Evolutionary conservation across 768 basidiomycete genomes (phyloP), one percentile per base, ranked within the genome.

Genomic region (Tylopilus subfusipes): DNA sequence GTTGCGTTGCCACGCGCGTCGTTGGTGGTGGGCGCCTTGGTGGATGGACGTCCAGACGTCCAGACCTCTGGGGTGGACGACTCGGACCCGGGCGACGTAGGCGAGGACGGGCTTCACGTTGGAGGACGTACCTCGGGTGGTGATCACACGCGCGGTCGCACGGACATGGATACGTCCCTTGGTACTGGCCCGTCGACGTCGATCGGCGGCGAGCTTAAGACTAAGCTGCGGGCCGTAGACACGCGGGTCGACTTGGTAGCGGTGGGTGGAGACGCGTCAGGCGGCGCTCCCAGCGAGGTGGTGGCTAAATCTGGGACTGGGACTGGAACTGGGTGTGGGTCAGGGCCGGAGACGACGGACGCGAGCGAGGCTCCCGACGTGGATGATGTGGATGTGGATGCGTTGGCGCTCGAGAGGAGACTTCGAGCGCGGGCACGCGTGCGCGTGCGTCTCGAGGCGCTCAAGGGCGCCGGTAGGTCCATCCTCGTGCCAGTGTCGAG

Each of bases 371-470:
- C 13, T 34, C 14, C 13, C 14, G 33, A 34, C 14, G 7, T 16
- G 14, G 33, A 2, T 4, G 33, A 34, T 18, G 33, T 14, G 3
- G 25, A 25, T 25, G 24, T 9, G 18, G 19, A 51, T 14, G 25
- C 9, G 12, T 21, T 11, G 25, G 58, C 42, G 57, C 68, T 71
- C 50, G 82, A 84, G 60, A 72, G 71, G 45, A 71, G 68, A 52
- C 69, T 83, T 58, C 78, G 81, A 48, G 68, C 66, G 48, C 78
- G 77, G 60, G 78, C 79, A 38, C 78, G 73, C 54, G 59, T 83
- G 58, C 77, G 73, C 24, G 73, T 75, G 24, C 76, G 78, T 31
- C 73, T 83, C 24, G 76, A 76, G 21, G 76, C 48, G 36, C 38
- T 49, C 36, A 49, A 49, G 25, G 18, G 18, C 7, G 18, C 30